A percentile compares a stretch with the other conserved stretches of the same genome.
Evolutionary conservation across 257 asterid genomes (phyloP).

Genomic region (Oldenlandia corymbosa): DNA sequence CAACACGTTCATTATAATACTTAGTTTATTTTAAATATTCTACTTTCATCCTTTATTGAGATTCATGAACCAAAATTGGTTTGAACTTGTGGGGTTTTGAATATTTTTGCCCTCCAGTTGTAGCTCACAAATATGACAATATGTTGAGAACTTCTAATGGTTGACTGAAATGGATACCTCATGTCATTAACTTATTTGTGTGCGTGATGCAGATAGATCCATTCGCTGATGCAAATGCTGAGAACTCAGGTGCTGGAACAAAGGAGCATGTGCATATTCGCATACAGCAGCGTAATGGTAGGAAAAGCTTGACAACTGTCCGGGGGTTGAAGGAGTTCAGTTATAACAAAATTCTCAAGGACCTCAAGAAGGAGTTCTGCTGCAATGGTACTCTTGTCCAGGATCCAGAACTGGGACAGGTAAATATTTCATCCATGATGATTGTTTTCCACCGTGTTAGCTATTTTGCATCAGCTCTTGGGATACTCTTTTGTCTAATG

Average conservation of each 20-base stretch:
- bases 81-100: too few relatives aligned
- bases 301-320: slow-evolving; percentile 82
- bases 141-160: too few relatives aligned
- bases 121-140: too few relatives aligned
- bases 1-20: too few relatives aligned
- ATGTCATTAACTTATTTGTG: neutral
- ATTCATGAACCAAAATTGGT: too few relatives aligned
- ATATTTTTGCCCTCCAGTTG: too few relatives aligned
- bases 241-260: slow-evolving; percentile 68
- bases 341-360: slow-evolving; percentile 74
- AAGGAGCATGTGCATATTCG: slow-evolving; percentile 82
- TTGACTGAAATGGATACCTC: too few relatives aligned
- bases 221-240: slow-evolving; percentile 80
- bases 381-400: slow-evolving; percentile 88
- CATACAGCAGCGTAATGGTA: slow-evolving; percentile 74
- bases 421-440: slow-evolving; percentile 3
- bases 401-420: slow-evolving; percentile 84
- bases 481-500: neutral
- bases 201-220: slow-evolving; percentile 47
- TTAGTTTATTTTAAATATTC: too few relatives aligned
- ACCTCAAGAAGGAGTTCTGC: slow-evolving; percentile 80
- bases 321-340: slow-evolving; percentile 84
- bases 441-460: neutral
- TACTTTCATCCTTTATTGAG: too few relatives aligned
- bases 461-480: neutral